A percentile compares a stretch with the other conserved stretches of the same genome.
phyloP scores from a whole-genome alignment of 108 stramenopile species.

The Pinguiococcus pyrenoidosus region DNA sequence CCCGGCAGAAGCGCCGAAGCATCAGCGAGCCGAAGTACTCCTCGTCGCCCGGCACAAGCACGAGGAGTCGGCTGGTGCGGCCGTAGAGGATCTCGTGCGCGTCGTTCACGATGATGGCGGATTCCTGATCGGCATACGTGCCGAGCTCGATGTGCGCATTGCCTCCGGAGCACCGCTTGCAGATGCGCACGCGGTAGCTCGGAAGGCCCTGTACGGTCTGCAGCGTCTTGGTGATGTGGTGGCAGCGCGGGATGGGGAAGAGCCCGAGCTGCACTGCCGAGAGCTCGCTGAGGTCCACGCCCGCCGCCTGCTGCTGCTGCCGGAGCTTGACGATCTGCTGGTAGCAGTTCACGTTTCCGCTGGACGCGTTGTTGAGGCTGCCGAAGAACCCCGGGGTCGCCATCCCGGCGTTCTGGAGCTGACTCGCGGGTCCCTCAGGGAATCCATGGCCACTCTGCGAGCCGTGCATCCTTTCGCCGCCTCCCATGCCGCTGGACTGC shows the following conservation, averaged over 20 bases:
- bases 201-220: no score
- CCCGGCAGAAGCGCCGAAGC: neutral
- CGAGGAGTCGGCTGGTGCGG: neutral
- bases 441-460: no score
- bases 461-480: no score
- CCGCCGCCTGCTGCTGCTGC: neutral
- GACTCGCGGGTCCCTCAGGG: no score
- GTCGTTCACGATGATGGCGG: slow-evolving; percentile 4
- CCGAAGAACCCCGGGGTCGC: no score
- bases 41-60: neutral
- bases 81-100: neutral
- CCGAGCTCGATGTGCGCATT: neutral
- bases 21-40: neutral
- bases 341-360: no score
- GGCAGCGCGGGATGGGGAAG: neutral
- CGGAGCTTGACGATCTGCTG: neutral
- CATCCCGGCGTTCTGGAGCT: no score
- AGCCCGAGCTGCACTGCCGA: neutral
- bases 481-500: no score
- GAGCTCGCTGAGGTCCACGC: neutral
- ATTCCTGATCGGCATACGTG: slow-evolving; percentile 1
- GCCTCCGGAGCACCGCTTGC: neutral
- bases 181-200: slow-evolving; percentile 1
- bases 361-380: no score
- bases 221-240: no score